Evolutionary conservation across 1,284 basidiomycete species (phyloP).

Genomic region (Ustanciosporium gigantosporum): DNA sequence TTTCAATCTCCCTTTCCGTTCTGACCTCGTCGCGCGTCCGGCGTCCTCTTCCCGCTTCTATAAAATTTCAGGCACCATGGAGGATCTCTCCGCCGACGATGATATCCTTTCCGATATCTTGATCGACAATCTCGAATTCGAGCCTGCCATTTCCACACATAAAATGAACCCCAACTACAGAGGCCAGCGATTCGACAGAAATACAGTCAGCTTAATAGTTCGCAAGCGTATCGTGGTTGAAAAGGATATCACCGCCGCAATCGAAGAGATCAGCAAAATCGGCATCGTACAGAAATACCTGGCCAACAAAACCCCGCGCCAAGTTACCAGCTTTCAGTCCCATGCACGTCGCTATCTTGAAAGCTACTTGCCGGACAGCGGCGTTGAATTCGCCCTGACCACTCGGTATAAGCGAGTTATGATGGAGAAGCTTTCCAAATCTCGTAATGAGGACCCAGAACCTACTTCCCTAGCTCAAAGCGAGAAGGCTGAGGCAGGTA

Average conservation of each 20-base stretch:
- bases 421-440: constrained; percentile 30
- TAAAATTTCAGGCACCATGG: constrained; percentile 41
- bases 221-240: constrained; percentile 49
- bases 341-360: constrained; percentile 58
- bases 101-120: constrained; percentile 59
- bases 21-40: too few relatives aligned
- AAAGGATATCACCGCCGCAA: constrained; percentile 44
- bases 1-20: too few relatives aligned
- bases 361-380: constrained; percentile 56
- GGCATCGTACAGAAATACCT: constrained; percentile 52
- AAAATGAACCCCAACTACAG: constrained; percentile 60
- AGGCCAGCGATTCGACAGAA: constrained; percentile 53
- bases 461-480: constrained; percentile 11
- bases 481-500: constrained; percentile 15
- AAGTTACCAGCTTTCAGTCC: constrained; percentile 33
- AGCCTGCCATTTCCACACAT: constrained; percentile 58
- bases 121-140: constrained; percentile 59
- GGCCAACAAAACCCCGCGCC: constrained; percentile 43
- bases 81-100: constrained; percentile 59
- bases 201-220: constrained; percentile 46
- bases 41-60: too few relatives aligned
- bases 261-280: constrained; percentile 50
- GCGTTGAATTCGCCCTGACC: constrained; percentile 57
- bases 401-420: constrained; percentile 52
- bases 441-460: constrained; percentile 5